Evolutionary conservation across 768 basidiomycete genomes (phyloP).

Genomic region (Naganishia vaughanmartiniae): DNA sequence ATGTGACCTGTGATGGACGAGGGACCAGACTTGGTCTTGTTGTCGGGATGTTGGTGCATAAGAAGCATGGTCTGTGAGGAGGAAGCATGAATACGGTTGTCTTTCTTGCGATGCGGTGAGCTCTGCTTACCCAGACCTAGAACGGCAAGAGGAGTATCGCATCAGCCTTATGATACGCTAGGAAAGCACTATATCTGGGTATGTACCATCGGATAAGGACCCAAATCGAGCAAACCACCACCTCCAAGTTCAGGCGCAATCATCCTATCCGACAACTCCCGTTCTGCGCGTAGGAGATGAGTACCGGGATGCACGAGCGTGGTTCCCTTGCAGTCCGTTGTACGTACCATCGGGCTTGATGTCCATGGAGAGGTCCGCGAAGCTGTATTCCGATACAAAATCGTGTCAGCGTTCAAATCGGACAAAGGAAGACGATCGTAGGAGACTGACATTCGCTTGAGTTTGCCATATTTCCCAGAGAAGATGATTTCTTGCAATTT

Average conservation of each 20-base stretch:
- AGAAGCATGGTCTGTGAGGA: conserved; percentile 66
- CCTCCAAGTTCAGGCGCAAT: conserved; percentile 76
- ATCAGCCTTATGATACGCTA: background rate
- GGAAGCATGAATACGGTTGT: conserved; percentile 13
- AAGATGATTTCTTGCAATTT: conserved; percentile 43
- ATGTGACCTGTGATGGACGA: conserved; percentile 66
- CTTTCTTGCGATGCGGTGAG: conserved; percentile 34
- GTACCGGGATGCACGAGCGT: too few relatives aligned
- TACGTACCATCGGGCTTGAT: conserved; percentile 65
- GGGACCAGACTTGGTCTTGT: conserved; percentile 60
- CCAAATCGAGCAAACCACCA: conserved; percentile 77
- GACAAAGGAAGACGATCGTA: too few relatives aligned
- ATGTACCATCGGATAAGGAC: conserved; percentile 70
- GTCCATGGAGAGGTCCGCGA: conserved; percentile 72
- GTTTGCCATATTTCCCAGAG: conserved; percentile 46
- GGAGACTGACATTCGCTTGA: conserved; percentile 42
- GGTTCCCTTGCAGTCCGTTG: background rate
- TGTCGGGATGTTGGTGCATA: conserved; percentile 73
- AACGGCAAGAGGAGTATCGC: background rate
- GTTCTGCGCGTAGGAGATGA: conserved; percentile 54
- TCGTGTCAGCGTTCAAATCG: background rate
- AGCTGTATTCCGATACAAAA: conserved; percentile 40
- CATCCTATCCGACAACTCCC: conserved; percentile 68
- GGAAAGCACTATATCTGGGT: background rate
- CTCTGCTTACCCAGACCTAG: conserved; percentile 25